Percentiles rank a stretch among this genome's conserved stretches.
phyloP scores from a whole-genome alignment of 805 yeast species.

The Candida wancherniae region DNA sequence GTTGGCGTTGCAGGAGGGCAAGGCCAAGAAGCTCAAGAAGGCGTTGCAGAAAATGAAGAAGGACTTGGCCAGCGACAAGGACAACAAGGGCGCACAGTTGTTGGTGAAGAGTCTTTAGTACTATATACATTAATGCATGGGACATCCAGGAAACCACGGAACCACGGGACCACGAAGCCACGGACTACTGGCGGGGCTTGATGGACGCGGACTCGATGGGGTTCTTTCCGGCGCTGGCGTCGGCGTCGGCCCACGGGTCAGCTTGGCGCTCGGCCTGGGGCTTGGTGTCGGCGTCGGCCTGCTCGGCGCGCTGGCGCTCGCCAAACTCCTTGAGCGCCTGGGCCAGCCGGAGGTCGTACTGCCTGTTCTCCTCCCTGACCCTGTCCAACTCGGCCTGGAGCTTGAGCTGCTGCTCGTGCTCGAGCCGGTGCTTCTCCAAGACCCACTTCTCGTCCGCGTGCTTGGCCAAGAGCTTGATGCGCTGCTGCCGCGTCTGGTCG shows the following conservation, averaged over 20 bases:
- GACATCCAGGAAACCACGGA: neutral
- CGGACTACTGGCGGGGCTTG: conserved; percentile 28
- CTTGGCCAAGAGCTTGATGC: conserved; percentile 46
- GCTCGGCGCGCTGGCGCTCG: conserved; percentile 1
- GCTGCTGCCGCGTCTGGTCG: conserved; percentile 54
- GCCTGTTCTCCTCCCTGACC: conserved; percentile 12
- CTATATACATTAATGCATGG: neutral
- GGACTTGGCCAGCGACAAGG: conserved; percentile 37
- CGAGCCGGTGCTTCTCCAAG: conserved; percentile 30
- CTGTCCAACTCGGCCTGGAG: conserved; percentile 28
- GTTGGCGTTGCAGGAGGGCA: conserved; percentile 37
- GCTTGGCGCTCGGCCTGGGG: neutral
- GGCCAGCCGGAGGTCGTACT: conserved; percentile 7
- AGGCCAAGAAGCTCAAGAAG: conserved; percentile 46
- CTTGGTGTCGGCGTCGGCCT: neutral
- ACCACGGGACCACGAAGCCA: too few relatives aligned
- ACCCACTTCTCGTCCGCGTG: conserved; percentile 43
- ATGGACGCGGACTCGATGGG: conserved; percentile 38
- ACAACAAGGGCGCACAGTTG: conserved; percentile 60
- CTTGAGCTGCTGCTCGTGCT: conserved; percentile 28
- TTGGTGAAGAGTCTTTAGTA: conserved; percentile 21
- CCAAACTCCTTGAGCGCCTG: conserved; percentile 1
- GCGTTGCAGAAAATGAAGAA: conserved; percentile 50
- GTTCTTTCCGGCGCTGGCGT: conserved; percentile 18
- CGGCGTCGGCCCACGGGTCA: conserved; percentile 37